phyloP scores from a whole-genome alignment of 225 moss, liverwort and hornwort genomes.

The Marchantia polymorpha region DNA sequence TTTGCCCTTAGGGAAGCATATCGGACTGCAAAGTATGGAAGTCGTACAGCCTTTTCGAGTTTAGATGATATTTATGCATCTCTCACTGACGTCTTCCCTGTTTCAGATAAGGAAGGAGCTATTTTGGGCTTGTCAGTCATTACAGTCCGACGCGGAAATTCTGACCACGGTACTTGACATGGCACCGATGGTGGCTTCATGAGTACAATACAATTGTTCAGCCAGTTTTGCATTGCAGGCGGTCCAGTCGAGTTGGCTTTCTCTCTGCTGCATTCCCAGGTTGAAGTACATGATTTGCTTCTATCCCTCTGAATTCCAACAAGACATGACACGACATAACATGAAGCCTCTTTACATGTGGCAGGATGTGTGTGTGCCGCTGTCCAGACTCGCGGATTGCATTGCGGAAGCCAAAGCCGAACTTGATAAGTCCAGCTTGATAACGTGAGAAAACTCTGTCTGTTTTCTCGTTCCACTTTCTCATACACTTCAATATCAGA shows the following conservation, averaged over 20 bases:
- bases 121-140: slow-evolving; percentile 66
- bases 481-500: too few relatives aligned
- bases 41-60: too few relatives aligned
- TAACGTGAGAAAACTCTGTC: slow-evolving; percentile 37
- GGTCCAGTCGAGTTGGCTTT: not conserved
- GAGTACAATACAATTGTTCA: not conserved
- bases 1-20: not conserved
- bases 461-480: too few relatives aligned
- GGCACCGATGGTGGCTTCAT: not conserved
- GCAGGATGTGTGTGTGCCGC: slow-evolving; percentile 97
- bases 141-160: slow-evolving; percentile 60
- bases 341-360: slow-evolving; percentile 17
- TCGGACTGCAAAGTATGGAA: too few relatives aligned
- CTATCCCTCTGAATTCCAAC: not conserved
- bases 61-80: too few relatives aligned
- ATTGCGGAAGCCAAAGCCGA: slow-evolving; percentile 66
- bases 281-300: not conserved
- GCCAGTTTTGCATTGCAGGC: not conserved
- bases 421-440: slow-evolving; percentile 68
- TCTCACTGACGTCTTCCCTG: slow-evolving; percentile 9
- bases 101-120: slow-evolving; percentile 92
- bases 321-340: not conserved
- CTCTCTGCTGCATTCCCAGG: not conserved
- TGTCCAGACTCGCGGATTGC: slow-evolving; percentile 90
- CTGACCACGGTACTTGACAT: slow-evolving; percentile 67